phyloP scores from a whole-genome alignment of 495 filamentous ascomycete genomes.

The Xylaria flabelliformis region DNA sequence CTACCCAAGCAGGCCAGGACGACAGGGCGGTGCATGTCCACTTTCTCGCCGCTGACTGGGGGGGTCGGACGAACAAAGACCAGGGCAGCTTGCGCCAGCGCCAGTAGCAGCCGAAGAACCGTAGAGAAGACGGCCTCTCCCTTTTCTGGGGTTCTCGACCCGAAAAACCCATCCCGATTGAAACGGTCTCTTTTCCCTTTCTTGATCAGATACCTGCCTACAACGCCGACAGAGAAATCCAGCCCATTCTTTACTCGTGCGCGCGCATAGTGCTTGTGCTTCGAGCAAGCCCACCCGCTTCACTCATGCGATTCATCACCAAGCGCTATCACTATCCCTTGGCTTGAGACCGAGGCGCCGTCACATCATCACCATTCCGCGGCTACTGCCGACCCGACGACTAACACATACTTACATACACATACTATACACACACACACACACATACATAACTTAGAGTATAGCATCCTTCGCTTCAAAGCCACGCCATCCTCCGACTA shows the following conservation, averaged over 20 bases:
- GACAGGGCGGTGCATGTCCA: conserved; percentile 20
- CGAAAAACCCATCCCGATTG: conserved; percentile 11
- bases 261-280: conserved; percentile 4
- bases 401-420: not conserved
- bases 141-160: conserved; percentile 17
- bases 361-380: conserved; percentile 1
- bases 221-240: conserved; percentile 3
- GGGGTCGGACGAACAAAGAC: conserved; percentile 23
- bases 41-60: conserved; percentile 24
- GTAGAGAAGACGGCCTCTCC: conserved; percentile 20
- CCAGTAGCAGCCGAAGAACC: conserved; percentile 20
- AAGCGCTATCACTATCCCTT: not conserved
- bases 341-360: not conserved
- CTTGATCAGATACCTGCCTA: conserved; percentile 4
- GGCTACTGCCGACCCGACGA: not conserved
- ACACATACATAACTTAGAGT: conserved; percentile 1
- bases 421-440: not conserved
- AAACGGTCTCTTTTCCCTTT: conserved; percentile 25
- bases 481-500: conserved; percentile 1
- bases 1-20: conserved; percentile 19
- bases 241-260: not conserved
- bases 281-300: conserved; percentile 13
- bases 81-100: conserved; percentile 17
- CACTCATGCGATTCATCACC: conserved; percentile 24
- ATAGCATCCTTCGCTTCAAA: conserved; percentile 1